Base-by-base conservation (phyloP, 192 early-diverging fungal genomes). In the Mortierella claussenii region DNA sequence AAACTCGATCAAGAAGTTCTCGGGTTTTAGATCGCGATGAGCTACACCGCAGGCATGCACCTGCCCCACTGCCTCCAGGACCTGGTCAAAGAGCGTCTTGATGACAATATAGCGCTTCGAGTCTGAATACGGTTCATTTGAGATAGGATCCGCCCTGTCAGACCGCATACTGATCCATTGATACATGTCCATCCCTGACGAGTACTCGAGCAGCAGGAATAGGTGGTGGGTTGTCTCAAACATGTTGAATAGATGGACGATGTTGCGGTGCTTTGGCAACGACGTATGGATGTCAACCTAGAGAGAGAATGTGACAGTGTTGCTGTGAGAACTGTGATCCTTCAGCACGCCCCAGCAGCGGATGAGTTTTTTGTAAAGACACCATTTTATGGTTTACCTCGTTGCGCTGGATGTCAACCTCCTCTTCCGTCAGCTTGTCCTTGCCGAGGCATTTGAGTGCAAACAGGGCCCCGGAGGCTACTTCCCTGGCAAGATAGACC, bases 1-100 rank as follows among this genome's bases (percentile, higher is more conserved):
- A 24, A 44, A 54, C 31, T 69, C 74, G 47, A 83, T 68, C 26
- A 87, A 83, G 79, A 94, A 94, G 79, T 94, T 89, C 47, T 88
- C 89, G 10, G 90, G 91, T 80, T 98, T 97, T 54, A 98, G 71
- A 70, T 98, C 95, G 46, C 96, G 89, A 79, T 97, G 96, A 74
- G 92, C 92, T 32, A 95, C 83, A 47, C 91, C 91, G 40, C 80
- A 82, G 3, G 79, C 70, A 74, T 98, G 96, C 62, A 89, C 90
- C 79, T 90, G 85, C 28, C 81, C 79, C 23, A 96, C 88, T 12
- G 94, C 93, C 56, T 91, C 87, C 24, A 81, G 75, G 37, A 94
- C 85, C 56, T 91, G 92, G 49, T 85, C 75, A 80, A 94, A 93
- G 17, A 87, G 53, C 46, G 88, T 82, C 71, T 91, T 85, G 48